Percentiles rank a stretch among this genome's conserved stretches.
These are phyloP conservation scores for Trichoderma semiorbis DNA, from an alignment of 2,329 filamentous ascomycete species.

Conservation along the genomic window DNA sequence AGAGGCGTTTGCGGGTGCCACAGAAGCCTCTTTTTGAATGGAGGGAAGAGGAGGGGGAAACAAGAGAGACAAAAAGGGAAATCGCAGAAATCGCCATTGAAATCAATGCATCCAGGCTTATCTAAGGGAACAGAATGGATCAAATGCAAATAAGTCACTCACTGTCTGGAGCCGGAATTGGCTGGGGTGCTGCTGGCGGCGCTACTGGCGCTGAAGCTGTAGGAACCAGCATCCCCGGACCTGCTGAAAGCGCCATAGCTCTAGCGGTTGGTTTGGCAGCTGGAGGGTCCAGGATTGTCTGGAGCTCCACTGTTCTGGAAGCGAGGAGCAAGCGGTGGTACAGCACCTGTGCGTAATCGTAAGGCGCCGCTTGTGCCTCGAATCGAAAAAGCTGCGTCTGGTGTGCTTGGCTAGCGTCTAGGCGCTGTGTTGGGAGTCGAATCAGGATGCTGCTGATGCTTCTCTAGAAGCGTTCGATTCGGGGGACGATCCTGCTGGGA, in stretches of 20 bases:
- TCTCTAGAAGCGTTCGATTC: constrained; percentile 14
- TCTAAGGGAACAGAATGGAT: not conserved
- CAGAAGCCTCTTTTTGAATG: not conserved
- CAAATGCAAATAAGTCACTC: constrained; percentile 2
- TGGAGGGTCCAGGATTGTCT: not conserved
- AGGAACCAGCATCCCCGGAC: constrained; percentile 14
- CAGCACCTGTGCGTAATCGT: not conserved
- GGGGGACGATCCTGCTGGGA: constrained; percentile 7
- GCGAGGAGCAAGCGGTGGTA: not conserved
- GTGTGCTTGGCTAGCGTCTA: not conserved
- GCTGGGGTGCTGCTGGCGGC: constrained; percentile 3
- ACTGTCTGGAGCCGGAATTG: constrained; percentile 6
- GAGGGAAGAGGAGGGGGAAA: not conserved
- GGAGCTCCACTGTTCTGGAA: constrained; percentile 10
- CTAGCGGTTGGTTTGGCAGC: not conserved
- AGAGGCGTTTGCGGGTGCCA: constrained; percentile 9
- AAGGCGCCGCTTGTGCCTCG: not conserved
- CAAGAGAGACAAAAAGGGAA: not conserved
- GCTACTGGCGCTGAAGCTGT: constrained; percentile 10
- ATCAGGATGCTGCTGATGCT: not conserved
- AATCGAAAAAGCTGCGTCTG: not conserved
- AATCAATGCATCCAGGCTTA: not conserved
- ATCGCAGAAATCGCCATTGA: not conserved
- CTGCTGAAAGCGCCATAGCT: constrained; percentile 19
- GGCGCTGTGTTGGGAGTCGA: not conserved